Percentiles rank a stretch among this genome's conserved stretches.
Evolutionary conservation across 768 basidiomycete genomes (phyloP).

Genomic region (Xerocomellus amylosporus): DNA sequence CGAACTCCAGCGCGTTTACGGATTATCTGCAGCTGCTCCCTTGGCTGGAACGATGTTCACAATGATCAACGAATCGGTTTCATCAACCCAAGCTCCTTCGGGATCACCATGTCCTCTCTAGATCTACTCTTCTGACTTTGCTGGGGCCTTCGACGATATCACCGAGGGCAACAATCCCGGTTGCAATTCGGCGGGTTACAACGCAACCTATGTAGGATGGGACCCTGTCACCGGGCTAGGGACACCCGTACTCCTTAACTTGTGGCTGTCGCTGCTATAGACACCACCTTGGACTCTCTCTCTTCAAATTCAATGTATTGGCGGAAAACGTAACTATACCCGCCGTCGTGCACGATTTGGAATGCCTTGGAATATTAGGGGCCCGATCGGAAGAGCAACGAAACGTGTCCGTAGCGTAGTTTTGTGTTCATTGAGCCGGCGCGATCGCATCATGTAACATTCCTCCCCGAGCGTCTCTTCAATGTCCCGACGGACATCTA

Average conservation of each 20-base stretch:
- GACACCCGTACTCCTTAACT: neutral
- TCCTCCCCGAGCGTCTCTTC: too few relatives aligned
- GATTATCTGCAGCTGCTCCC: too few relatives aligned
- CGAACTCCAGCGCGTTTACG: too few relatives aligned
- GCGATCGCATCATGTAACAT: too few relatives aligned
- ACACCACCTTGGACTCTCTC: neutral
- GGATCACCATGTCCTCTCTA: neutral
- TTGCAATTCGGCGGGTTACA: slow-evolving; percentile 41
- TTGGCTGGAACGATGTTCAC: slow-evolving; percentile 32
- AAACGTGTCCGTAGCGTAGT: too few relatives aligned
- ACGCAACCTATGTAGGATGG: slow-evolving; percentile 35
- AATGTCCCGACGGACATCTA: too few relatives aligned
- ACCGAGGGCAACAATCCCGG: slow-evolving; percentile 44
- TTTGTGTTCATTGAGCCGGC: too few relatives aligned
- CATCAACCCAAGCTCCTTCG: neutral
- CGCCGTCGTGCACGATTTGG: too few relatives aligned
- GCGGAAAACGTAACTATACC: neutral
- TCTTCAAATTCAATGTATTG: neutral
- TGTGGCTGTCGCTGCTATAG: neutral
- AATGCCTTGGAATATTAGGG: too few relatives aligned
- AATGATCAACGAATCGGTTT: slow-evolving; percentile 38
- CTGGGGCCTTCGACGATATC: slow-evolving; percentile 38
- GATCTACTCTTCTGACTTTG: slow-evolving; percentile 9
- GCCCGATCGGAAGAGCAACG: too few relatives aligned
- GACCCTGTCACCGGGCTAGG: slow-evolving; percentile 40